Base-by-base conservation (phyloP, 176 grass and related monocot species). In the Juncus effusus region DNA sequence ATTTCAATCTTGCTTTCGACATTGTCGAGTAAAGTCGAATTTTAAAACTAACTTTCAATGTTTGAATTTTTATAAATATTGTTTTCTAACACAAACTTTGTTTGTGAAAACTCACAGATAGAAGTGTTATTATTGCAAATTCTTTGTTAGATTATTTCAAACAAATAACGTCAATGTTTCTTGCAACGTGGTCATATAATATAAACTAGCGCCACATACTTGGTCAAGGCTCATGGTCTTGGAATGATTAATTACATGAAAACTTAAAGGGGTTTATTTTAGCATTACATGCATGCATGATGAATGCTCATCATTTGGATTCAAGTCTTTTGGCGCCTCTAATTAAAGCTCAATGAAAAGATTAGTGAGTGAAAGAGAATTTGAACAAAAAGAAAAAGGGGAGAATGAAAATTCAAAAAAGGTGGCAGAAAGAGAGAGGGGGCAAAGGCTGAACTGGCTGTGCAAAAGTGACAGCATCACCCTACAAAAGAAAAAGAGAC, bases 361-460 rank as follows among this genome's bases (percentile, higher is more conserved):
- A 35, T 6, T 41, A 75, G 38, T 14, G 56, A 45, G 75, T 74
- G 44, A 63, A 81, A 67, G 5, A 40, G 53, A 16, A 60, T 36
- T 62, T 73, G 50, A 51, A 71, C 55, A 57, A 76, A 55, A 35
- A 74, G 65, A 56, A 69, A 37, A 47, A 42, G 54, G 68, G 53
- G 67, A 62, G 67, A 63, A 54, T 50, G 42, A 72, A 69, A 66
- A 75, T 42, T 9, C 42, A 12, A 11, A 67, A 42, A 60, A 59
- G 67, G 69, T 72, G 54, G 69, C 53, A 72, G 69, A 59, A 72
- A 72, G 54, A 72, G 72, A 73, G 68, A 87, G 85, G 80, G 79
- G 59, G 62, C 85, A 85, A 85, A 85, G 81, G 10, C 81, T 85
- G 86, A 50, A 82, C 42, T 62, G 40, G 77, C 80, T 77, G 73